Evolutionary conservation across 225 moss, liverwort and hornwort genomes (phyloP).

Genomic region (Pseudisothecium myosuroides): DNA sequence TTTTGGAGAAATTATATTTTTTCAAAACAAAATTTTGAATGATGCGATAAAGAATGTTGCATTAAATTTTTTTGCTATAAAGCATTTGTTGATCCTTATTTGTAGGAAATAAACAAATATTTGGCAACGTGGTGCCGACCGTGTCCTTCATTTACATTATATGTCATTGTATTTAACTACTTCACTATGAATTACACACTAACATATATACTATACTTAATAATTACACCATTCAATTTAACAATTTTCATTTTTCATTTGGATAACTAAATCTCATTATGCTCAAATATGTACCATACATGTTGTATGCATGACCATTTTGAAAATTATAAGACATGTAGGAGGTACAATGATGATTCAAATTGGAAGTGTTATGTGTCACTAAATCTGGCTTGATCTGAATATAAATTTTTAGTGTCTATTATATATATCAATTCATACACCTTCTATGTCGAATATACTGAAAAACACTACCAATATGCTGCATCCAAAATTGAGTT

Average conservation of each 20-base stretch:
- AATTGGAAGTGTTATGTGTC: not conserved
- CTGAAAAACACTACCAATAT: not conserved
- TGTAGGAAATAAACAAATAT: not conserved
- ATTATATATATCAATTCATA: not conserved
- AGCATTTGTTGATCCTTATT: not conserved
- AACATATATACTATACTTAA: not conserved
- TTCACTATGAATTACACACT: not conserved
- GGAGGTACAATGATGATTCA: not conserved
- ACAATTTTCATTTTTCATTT: not conserved
- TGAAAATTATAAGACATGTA: not conserved
- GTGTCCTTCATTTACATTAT: not conserved
- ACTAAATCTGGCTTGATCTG: rapidly evolving
- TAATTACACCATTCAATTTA: not conserved
- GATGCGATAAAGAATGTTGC: not conserved
- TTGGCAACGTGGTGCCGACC: rapidly evolving
- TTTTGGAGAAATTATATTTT: not conserved
- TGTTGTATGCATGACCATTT: not conserved
- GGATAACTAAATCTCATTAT: not conserved
- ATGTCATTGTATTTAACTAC: not conserved
- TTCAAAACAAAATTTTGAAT: not conserved
- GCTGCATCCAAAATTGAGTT: rapidly evolving
- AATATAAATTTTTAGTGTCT: not conserved
- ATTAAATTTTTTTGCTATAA: not conserved
- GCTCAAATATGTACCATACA: not conserved
- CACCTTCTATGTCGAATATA: not conserved